A percentile compares a stretch with the other conserved stretches of the same genome.
Conservation (phyloP, 2,329 filamentous ascomycete genomes). For the Exutisphaerella laricina region DNA sequence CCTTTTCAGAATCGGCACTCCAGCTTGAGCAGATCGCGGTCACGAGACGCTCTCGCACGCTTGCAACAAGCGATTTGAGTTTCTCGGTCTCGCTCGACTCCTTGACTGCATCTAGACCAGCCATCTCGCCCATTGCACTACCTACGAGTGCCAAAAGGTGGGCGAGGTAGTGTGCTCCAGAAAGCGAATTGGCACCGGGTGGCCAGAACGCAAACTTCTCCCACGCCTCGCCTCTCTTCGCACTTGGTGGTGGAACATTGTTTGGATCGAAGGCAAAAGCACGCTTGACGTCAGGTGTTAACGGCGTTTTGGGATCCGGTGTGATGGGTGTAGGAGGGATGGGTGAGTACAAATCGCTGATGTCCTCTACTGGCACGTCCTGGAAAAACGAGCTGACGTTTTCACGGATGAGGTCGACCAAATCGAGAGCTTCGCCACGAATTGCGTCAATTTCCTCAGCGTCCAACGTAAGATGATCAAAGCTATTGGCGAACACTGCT, state of each 20-base stretch:
- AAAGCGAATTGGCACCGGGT: conserved; percentile 83
- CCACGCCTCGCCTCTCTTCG: conserved; percentile 69
- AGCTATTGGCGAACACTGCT: conserved; percentile 46
- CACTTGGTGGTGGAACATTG: conserved; percentile 70
- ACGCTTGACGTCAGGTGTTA: conserved; percentile 57
- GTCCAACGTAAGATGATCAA: conserved; percentile 75
- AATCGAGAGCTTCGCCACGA: conserved; percentile 69
- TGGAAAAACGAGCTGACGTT: conserved; percentile 76
- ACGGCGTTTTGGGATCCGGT: conserved; percentile 46
- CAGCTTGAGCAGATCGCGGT: conserved; percentile 82
- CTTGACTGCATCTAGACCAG: conserved; percentile 64
- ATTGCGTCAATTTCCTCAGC: conserved; percentile 64
- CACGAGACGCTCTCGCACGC: conserved; percentile 77
- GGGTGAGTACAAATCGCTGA: conserved; percentile 81
- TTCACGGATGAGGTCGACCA: conserved; percentile 78
- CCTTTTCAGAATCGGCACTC: conserved; percentile 89
- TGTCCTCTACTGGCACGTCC: conserved; percentile 82
- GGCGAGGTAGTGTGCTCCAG: conserved; percentile 83
- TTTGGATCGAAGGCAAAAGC: conserved; percentile 70
- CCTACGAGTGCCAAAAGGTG: conserved; percentile 77
- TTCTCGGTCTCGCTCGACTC: conserved; percentile 51
- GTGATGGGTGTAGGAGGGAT: conserved; percentile 64
- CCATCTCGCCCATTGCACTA: conserved; percentile 81
- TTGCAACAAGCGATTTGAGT: conserved; percentile 68
- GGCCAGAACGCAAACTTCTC: conserved; percentile 97